These are phyloP conservation scores for Colletotrichum sp. DNA, from an alignment of 2,329 filamentous ascomycete genomes.

Conservation along the genomic window DNA sequence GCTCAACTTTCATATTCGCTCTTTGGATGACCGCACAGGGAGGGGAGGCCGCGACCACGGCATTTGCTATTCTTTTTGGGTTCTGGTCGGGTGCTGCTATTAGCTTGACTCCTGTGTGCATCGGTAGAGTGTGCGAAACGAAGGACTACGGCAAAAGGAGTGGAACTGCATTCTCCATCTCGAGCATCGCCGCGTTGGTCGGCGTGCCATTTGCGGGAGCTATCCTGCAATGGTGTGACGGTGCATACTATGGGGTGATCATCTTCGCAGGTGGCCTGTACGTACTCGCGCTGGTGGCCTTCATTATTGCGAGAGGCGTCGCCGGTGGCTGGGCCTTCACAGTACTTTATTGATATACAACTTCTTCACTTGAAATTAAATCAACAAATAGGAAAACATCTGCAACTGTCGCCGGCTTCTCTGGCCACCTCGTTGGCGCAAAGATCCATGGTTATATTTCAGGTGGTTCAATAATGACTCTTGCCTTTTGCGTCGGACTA, in stretches of 20 bases:
- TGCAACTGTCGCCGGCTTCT: neutral
- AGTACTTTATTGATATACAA: neutral
- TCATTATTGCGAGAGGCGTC: slow-evolving; percentile 25
- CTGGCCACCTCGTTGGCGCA: neutral
- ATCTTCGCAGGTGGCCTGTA: slow-evolving; percentile 57
- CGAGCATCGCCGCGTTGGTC: slow-evolving; percentile 63
- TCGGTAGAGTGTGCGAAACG: slow-evolving; percentile 73
- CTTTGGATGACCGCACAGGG: slow-evolving; percentile 64
- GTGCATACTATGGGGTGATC: slow-evolving; percentile 59
- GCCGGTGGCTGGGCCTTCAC: slow-evolving; percentile 23
- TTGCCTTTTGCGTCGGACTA: neutral
- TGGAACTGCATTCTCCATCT: slow-evolving; percentile 72
- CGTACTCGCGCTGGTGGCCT: slow-evolving; percentile 41
- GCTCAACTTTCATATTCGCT: slow-evolving; percentile 54
- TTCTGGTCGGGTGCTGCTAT: slow-evolving; percentile 76
- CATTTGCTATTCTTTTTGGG: slow-evolving; percentile 71
- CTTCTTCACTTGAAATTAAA: neutral
- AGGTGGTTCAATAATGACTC: neutral
- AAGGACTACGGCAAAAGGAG: slow-evolving; percentile 74
- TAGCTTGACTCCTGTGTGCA: slow-evolving; percentile 72
- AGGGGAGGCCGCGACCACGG: slow-evolving; percentile 55
- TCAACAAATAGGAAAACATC: neutral
- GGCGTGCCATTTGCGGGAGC: slow-evolving; percentile 64
- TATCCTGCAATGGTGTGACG: slow-evolving; percentile 50
- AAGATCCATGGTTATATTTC: neutral